Base-by-base conservation (phyloP, 1,284 basidiomycete species). In the Fomitopsis betulina region DNA sequence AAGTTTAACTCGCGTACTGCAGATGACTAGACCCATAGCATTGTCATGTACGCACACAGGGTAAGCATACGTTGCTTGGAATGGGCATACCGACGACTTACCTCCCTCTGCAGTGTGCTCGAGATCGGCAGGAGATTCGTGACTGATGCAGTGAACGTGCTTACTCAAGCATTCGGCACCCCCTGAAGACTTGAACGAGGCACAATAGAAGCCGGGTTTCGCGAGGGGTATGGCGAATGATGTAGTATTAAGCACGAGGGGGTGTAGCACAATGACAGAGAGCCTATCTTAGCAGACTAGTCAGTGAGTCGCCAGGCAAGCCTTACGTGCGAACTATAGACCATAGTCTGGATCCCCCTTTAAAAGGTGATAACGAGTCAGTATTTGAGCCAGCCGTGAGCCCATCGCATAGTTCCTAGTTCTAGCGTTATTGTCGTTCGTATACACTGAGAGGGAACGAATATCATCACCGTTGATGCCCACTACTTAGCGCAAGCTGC, bases 51-150 rank as follows among this genome's bases (percentile, higher is more conserved):
- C 35, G 47, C 37, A 38, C 17, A 42, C 42, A 64, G 66, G 64
- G 65, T 67, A 55, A 62, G 65, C 21, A 51, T 43, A 54, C 33
- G 43, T 54, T 30, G 38, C 40, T 53, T 10, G 45, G 35, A 45
- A 59, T 57, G 57, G 58, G 35, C 60, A 53, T 23, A 15, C 35
- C 35, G n/a, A 56, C 54, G 9, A 27, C 47, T 25, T 12, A 33
- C 56, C 59, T 53, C 45, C 35, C 21, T 23, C 9, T 19, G 33
- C 32, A 83, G 83, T 23, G 82, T 74, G 1, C 66, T 87, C 21
- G 67, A 75, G 50, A 66, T 84, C 23, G 83, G 83, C 8, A 79
- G 72, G 60, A 74, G 79, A 56, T 71, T 86, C 49, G 79, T 86
- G 17, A 70, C 78, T 2, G 84, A 88, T 60, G 84, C 84, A 32